Percentiles rank a stretch among this genome's conserved stretches.
phyloP scores from a whole-genome alignment of 495 filamentous ascomycete genomes.

The Penicillium coprophilum region DNA sequence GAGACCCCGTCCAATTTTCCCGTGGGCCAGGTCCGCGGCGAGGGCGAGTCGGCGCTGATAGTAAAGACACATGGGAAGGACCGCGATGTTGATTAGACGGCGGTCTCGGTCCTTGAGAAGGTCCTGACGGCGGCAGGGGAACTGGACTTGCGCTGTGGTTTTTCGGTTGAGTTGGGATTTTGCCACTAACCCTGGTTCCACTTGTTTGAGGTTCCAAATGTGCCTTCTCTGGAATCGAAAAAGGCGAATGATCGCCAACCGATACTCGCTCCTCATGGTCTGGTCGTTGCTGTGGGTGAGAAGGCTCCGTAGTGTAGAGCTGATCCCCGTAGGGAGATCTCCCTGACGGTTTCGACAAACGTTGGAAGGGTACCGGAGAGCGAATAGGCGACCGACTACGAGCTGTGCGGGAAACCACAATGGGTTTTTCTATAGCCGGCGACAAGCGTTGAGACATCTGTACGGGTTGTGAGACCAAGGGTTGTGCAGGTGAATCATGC shows the following conservation, averaged over 20 bases:
- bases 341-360: conserved; percentile 10
- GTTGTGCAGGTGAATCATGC: conserved; percentile 26
- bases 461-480: conserved; percentile 21
- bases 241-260: neutral
- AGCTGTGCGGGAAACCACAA: conserved; percentile 12
- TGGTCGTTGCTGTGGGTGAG: neutral
- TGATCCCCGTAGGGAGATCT: conserved; percentile 17
- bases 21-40: conserved; percentile 48
- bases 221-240: conserved; percentile 7
- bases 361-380: conserved; percentile 11
- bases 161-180: conserved; percentile 38
- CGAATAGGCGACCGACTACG: conserved; percentile 25
- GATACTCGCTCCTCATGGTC: neutral
- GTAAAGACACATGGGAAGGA: conserved; percentile 45
- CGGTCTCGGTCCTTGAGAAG: conserved; percentile 46
- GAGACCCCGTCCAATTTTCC: conserved; percentile 38
- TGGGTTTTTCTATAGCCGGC: conserved; percentile 24
- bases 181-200: conserved; percentile 13
- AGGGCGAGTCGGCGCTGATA: conserved; percentile 61
- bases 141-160: conserved; percentile 37
- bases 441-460: conserved; percentile 34
- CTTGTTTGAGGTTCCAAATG: conserved; percentile 11
- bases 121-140: conserved; percentile 47
- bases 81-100: conserved; percentile 50
- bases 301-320: conserved; percentile 5